Evolutionary conservation across 1,284 basidiomycete genomes (phyloP).

Genomic region (Boletus sp.): DNA sequence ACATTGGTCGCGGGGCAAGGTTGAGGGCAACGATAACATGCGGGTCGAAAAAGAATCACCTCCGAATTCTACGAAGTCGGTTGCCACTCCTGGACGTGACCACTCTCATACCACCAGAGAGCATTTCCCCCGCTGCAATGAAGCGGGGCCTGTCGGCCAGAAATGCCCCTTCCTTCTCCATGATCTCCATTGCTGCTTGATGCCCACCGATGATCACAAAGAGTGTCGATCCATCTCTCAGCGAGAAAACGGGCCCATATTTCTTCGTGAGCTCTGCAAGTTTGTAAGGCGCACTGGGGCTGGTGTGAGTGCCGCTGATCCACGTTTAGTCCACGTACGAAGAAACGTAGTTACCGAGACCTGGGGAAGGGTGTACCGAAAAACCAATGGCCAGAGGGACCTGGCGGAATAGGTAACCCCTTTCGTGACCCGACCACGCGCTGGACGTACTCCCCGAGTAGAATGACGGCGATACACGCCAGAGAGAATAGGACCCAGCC

Average conservation of each 20-base stretch:
- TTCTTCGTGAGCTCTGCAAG: slow-evolving; percentile 11
- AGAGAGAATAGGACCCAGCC: neutral
- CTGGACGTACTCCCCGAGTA: slow-evolving; percentile 4
- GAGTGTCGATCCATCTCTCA: slow-evolving; percentile 5
- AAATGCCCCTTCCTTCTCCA: slow-evolving; percentile 9
- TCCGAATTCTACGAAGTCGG: slow-evolving; percentile 10
- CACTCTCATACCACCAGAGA: slow-evolving; percentile 1
- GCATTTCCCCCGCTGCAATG: slow-evolving; percentile 3
- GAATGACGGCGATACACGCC: slow-evolving; percentile 1
- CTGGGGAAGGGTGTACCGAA: slow-evolving; percentile 23
- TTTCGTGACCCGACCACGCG: neutral
- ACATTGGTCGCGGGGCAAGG: too few species aligned
- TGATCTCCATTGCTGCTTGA: slow-evolving; percentile 9
- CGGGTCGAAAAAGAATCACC: neutral
- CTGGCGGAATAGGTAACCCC: slow-evolving; percentile 23
- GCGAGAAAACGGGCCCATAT: slow-evolving; percentile 9
- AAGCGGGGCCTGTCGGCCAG: slow-evolving; percentile 1
- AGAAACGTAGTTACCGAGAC: slow-evolving; percentile 12
- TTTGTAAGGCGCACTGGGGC: slow-evolving; percentile 13
- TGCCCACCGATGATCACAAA: slow-evolving; percentile 10
- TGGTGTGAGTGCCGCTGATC: neutral
- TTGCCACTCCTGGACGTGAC: slow-evolving; percentile 3
- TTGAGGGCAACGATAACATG: neutral
- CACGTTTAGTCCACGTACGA: neutral
- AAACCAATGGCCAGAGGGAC: slow-evolving; percentile 23